Evolutionary conservation across 805 yeast species (phyloP).

Genomic region (Saccharomycopsis javanensis): DNA sequence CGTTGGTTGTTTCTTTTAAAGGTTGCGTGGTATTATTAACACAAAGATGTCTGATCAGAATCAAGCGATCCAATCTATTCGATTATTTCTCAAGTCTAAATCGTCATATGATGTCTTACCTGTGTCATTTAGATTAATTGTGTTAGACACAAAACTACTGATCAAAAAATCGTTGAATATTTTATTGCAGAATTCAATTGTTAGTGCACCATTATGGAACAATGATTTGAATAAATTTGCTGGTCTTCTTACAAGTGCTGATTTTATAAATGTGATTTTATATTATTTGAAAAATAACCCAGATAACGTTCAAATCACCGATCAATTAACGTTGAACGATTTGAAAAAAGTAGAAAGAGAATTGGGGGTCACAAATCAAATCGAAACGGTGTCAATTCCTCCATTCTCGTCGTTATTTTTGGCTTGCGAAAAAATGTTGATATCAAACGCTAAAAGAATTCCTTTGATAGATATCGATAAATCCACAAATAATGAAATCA

Average conservation of each 20-base stretch:
- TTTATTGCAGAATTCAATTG: constrained; percentile 84
- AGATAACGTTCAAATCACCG: constrained; percentile 80
- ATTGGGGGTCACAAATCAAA: constrained; percentile 65
- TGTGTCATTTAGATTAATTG: constrained; percentile 85
- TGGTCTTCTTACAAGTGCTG: constrained; percentile 84
- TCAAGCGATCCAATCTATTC: constrained; percentile 71
- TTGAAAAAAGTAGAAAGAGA: constrained; percentile 78
- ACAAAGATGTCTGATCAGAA: constrained; percentile 40
- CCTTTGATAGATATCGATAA: constrained; percentile 94
- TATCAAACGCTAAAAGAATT: constrained; percentile 81
- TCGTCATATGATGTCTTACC: constrained; percentile 96
- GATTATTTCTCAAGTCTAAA: constrained; percentile 76
- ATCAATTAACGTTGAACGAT: constrained; percentile 75
- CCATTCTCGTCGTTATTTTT: constrained; percentile 85
- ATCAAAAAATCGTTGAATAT: constrained; percentile 89
- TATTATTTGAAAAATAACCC: constrained; percentile 79
- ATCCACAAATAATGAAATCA: constrained; percentile 85
- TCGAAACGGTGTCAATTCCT: constrained; percentile 80
- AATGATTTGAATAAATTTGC: constrained; percentile 83
- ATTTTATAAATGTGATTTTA: constrained; percentile 90
- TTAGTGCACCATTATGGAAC: constrained; percentile 96
- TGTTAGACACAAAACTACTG: constrained; percentile 80
- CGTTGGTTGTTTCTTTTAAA: neutral
- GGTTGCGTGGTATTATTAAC: neutral
- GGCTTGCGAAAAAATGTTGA: constrained; percentile 87